Evolutionary conservation across 2,329 filamentous ascomycete species (phyloP).

Genomic region (Coniella vitis): DNA sequence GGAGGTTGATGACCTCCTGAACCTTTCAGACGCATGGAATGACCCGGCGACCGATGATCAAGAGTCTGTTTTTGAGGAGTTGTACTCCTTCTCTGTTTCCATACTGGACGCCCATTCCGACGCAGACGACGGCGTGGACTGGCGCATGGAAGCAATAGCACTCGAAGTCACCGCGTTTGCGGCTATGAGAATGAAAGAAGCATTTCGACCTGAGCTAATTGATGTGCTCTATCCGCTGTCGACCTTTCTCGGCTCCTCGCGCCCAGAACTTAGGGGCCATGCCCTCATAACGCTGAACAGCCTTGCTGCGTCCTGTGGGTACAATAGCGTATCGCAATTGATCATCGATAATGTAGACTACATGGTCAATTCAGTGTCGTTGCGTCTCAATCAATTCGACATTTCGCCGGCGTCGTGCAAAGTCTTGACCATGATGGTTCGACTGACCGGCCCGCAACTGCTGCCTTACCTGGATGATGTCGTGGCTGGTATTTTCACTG

Average conservation of each 20-base stretch:
- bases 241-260: constrained; percentile 72
- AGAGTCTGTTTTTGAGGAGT: constrained; percentile 49
- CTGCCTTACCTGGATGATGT: constrained; percentile 89
- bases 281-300: constrained; percentile 78
- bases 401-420: constrained; percentile 86
- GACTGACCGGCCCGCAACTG: constrained; percentile 71
- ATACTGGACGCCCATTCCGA: constrained; percentile 51
- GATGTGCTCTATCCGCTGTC: constrained; percentile 89
- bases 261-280: constrained; percentile 64
- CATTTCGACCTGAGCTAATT: constrained; percentile 79
- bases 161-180: constrained; percentile 75
- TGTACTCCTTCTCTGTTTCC: constrained; percentile 63
- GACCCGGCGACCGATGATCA: constrained; percentile 34
- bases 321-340: constrained; percentile 65
- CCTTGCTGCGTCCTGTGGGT: constrained; percentile 69
- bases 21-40: constrained; percentile 37
- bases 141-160: constrained; percentile 70
- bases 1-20: constrained; percentile 61
- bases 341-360: constrained; percentile 93
- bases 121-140: constrained; percentile 43
- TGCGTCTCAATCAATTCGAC: constrained; percentile 86
- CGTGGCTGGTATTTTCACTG: constrained; percentile 82
- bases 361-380: constrained; percentile 83
- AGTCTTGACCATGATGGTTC: constrained; percentile 91
- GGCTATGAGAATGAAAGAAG: constrained; percentile 56